phyloP scores from a whole-genome alignment of 2,329 filamentous ascomycete species.

The Monilinia fructigena region DNA sequence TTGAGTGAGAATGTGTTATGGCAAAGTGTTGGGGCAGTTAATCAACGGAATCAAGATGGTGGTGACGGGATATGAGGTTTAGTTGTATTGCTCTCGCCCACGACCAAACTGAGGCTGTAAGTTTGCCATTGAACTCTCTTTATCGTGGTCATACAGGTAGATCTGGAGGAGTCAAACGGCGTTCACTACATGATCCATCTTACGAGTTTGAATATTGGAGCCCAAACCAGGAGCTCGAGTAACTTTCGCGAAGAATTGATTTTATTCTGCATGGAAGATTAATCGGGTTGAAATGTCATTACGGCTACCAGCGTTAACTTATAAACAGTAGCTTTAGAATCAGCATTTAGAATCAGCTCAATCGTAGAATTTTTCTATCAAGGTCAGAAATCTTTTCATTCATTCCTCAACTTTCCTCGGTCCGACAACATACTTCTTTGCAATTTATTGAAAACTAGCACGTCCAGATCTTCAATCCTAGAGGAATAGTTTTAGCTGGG shows the following conservation, averaged over 20 bases:
- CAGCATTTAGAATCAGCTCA: conserved; percentile 7
- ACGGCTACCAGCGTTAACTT: background rate
- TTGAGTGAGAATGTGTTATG: conserved; percentile 72
- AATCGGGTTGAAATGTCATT: background rate
- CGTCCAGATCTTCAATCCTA: no score
- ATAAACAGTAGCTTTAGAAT: background rate
- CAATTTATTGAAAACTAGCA: background rate
- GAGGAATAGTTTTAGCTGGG: no score
- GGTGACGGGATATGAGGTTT: conserved; percentile 37
- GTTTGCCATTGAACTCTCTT: conserved; percentile 1
- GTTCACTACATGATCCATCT: background rate
- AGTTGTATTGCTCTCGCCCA: conserved; percentile 36
- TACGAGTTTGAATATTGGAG: background rate
- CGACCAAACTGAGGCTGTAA: background rate
- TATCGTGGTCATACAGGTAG: background rate
- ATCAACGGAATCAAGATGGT: conserved; percentile 28
- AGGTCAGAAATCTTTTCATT: background rate
- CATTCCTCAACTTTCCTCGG: background rate
- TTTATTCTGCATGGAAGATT: background rate
- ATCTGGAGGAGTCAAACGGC: background rate
- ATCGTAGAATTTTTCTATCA: background rate
- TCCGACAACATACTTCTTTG: background rate
- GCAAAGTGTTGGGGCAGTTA: conserved; percentile 53
- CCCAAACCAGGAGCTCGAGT: no score
- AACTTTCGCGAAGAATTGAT: background rate